Evolutionary conservation across 2,329 filamentous ascomycete genomes (phyloP).

Genomic region (Epichloe brachyelytri): DNA sequence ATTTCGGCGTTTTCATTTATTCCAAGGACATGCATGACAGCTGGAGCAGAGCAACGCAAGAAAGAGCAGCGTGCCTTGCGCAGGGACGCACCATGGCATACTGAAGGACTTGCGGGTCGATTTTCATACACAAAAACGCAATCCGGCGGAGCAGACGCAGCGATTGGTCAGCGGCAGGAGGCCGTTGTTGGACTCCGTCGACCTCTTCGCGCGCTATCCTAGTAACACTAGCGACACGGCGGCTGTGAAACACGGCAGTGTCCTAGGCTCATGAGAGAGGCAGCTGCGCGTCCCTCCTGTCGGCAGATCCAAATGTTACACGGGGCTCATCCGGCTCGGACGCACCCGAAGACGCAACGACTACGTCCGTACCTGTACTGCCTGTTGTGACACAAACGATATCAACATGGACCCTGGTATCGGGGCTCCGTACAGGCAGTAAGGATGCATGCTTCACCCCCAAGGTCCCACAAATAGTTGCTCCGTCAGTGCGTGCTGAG

Average conservation of each 20-base stretch:
- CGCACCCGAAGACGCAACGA: neutral
- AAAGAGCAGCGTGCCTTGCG: constrained; percentile 3
- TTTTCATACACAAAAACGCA: no score
- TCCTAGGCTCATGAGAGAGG: neutral
- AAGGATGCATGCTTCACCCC: neutral
- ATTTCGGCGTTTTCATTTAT: neutral
- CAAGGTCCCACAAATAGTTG: no score
- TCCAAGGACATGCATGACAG: neutral
- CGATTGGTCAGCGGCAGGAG: neutral
- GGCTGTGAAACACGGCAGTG: neutral
- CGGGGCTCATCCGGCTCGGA: no score
- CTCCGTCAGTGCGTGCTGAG: no score
- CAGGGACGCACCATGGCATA: neutral
- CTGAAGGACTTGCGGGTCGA: neutral
- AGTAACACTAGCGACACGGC: neutral
- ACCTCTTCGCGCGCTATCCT: neutral
- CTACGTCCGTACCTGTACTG: neutral
- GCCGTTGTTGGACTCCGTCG: neutral
- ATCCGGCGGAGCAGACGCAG: neutral
- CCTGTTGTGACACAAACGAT: neutral
- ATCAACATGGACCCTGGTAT: neutral
- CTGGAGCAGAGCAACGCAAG: constrained; percentile 3
- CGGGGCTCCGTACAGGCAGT: no score
- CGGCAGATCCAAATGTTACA: neutral
- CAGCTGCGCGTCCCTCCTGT: neutral